Evolutionary conservation across 2,329 filamentous ascomycete species (phyloP).

Genomic region (Domatiomyces globalis): DNA sequence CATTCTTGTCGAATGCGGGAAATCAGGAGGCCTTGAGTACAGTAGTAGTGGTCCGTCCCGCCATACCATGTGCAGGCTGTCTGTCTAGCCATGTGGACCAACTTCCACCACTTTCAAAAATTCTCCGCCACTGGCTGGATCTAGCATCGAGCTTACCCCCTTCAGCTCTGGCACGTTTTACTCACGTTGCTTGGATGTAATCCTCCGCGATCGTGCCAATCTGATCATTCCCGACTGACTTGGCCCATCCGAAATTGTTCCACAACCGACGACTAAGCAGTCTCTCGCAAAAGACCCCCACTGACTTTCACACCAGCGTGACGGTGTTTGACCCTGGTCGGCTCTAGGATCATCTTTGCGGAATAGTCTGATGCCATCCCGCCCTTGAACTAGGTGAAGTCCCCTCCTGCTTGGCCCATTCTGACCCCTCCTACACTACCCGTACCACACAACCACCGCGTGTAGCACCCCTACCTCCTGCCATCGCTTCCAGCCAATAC

Average conservation of each 20-base stretch:
- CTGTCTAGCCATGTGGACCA: not conserved
- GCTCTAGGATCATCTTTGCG: not conserved
- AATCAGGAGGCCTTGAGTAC: too few relatives aligned
- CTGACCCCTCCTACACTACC: not conserved
- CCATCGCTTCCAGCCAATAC: not conserved
- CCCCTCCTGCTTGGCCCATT: not conserved
- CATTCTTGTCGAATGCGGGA: not conserved
- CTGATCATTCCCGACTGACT: not conserved
- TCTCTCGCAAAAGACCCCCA: not conserved
- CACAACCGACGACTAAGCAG: not conserved
- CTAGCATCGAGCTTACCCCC: not conserved
- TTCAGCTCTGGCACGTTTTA: not conserved
- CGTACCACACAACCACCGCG: not conserved
- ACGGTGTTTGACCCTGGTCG: not conserved
- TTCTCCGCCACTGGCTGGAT: not conserved
- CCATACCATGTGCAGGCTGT: not conserved
- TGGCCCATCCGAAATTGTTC: not conserved
- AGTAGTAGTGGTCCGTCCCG: not conserved
- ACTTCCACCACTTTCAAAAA: not conserved
- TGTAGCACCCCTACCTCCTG: not conserved
- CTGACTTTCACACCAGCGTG: not conserved
- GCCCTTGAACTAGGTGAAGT: not conserved
- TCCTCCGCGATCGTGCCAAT: not conserved
- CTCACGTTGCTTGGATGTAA: not conserved
- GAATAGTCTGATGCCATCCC: not conserved